phyloP scores from a whole-genome alignment of 2,329 filamentous ascomycete species.

The Xylaria sp. region DNA sequence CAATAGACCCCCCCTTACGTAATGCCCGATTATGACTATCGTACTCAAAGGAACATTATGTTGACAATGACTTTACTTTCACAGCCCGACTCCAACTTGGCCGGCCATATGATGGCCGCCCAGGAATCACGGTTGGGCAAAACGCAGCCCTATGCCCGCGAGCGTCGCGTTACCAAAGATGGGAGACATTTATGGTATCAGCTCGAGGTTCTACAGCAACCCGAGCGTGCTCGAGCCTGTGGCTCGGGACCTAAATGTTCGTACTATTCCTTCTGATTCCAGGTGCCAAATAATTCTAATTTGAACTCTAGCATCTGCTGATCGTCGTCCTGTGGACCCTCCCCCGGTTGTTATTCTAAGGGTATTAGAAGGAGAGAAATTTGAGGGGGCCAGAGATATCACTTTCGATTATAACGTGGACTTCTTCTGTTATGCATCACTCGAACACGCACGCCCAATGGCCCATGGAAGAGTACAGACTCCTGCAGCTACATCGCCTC shows the following conservation, averaged over 20 bases:
- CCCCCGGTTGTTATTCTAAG: slow-evolving; percentile 92
- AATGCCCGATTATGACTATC: neutral
- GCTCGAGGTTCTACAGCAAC: slow-evolving; percentile 89
- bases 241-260: slow-evolving; percentile 93
- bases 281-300: slow-evolving; percentile 11
- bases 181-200: slow-evolving; percentile 81
- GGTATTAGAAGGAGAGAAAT: slow-evolving; percentile 75
- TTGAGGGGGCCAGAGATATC: slow-evolving; percentile 68
- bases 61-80: slow-evolving; percentile 15
- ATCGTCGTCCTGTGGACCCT: slow-evolving; percentile 90
- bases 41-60: slow-evolving; percentile 5
- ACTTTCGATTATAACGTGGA: slow-evolving; percentile 95
- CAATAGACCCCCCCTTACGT: neutral
- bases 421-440: slow-evolving; percentile 94
- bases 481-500: slow-evolving; percentile 70
- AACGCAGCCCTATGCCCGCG: slow-evolving; percentile 31
- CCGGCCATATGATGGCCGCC: slow-evolving; percentile 32
- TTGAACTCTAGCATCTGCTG: slow-evolving; percentile 69
- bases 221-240: slow-evolving; percentile 91
- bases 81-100: slow-evolving; percentile 37
- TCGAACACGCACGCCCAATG: slow-evolving; percentile 84
- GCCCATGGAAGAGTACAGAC: slow-evolving; percentile 78
- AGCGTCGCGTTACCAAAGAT: slow-evolving; percentile 68
- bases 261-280: slow-evolving; percentile 9
- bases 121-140: slow-evolving; percentile 29